These are phyloP conservation scores for Ogataea nitratoaversa DNA, from an alignment of 805 yeast genomes.

Conservation along the genomic window DNA sequence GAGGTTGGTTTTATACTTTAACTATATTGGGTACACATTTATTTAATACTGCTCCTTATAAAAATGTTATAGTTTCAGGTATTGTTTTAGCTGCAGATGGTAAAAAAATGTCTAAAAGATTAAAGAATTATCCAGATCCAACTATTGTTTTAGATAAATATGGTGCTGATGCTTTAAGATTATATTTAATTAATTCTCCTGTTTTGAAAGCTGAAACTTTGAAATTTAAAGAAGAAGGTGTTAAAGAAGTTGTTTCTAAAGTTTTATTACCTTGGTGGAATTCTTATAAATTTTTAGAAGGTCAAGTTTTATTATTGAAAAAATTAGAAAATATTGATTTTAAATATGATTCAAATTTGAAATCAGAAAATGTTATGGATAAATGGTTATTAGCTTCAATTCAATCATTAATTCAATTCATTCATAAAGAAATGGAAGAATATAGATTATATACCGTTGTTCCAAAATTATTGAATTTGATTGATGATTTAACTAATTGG, in stretches of 20 bases:
- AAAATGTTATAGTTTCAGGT: slow-evolving; percentile 94
- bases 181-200: slow-evolving; percentile 95
- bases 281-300: slow-evolving; percentile 93
- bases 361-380: slow-evolving; percentile 90
- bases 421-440: slow-evolving; percentile 84
- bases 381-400: slow-evolving; percentile 95
- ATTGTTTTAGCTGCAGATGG: slow-evolving; percentile 97
- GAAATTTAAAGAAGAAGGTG: slow-evolving; percentile 98
- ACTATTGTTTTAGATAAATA: slow-evolving; percentile 71
- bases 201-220: slow-evolving; percentile 94
- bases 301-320: slow-evolving; percentile 79
- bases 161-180: slow-evolving; percentile 97
- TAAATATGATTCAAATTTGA: slow-evolving; percentile 60
- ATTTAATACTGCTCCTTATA: slow-evolving; percentile 87
- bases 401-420: slow-evolving; percentile 82
- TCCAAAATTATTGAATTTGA: slow-evolving; percentile 80
- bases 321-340: slow-evolving; percentile 71
- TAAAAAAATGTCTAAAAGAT: slow-evolving; percentile 97
- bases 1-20: slow-evolving; percentile 99
- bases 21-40: slow-evolving; percentile 93
- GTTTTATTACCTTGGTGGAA: slow-evolving; percentile 99
- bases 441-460: slow-evolving; percentile 95
- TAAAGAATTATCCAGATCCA: slow-evolving; percentile 98
- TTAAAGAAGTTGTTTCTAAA: slow-evolving; percentile 92
- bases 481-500: slow-evolving; percentile 97